Evolutionary conservation across 768 basidiomycete species (phyloP).

Genomic region (Rhodocollybia butyracea): DNA sequence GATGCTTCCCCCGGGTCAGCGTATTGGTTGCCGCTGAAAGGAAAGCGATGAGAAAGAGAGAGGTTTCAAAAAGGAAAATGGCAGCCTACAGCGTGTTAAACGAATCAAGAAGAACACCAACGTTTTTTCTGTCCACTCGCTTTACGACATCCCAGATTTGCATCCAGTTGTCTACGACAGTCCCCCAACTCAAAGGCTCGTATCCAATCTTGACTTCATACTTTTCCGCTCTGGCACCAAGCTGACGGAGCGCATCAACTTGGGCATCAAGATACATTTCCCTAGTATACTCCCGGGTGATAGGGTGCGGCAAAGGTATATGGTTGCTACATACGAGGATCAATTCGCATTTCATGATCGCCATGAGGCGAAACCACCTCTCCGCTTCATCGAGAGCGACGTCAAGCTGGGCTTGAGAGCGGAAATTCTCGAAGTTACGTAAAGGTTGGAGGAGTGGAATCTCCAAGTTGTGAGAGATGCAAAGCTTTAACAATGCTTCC

Average conservation of each 20-base stretch:
- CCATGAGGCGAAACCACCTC: conserved; percentile 26
- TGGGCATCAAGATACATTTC: conserved; percentile 25
- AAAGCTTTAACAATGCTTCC: conserved; percentile 15
- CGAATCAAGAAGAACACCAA: conserved; percentile 35
- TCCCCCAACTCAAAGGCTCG: conserved; percentile 32
- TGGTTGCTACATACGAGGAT: conserved; percentile 33
- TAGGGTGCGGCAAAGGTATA: conserved; percentile 18
- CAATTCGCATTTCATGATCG: conserved; percentile 25
- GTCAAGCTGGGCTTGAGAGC: conserved; percentile 20
- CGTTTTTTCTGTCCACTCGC: conserved; percentile 27
- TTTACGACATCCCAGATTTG: conserved; percentile 34
- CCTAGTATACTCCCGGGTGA: conserved; percentile 14
- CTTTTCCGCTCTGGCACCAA: conserved; percentile 27
- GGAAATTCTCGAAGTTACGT: conserved; percentile 32
- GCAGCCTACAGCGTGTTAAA: conserved; percentile 28
- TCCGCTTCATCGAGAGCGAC: conserved; percentile 23
- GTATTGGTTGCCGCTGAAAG: conserved; percentile 31
- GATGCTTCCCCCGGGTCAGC: conserved; percentile 27
- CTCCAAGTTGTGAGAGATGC: conserved; percentile 16
- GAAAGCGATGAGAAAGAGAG: neutral
- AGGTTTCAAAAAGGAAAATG: too few species aligned
- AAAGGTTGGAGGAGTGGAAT: conserved; percentile 35
- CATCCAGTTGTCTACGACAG: conserved; percentile 30
- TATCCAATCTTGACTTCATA: conserved; percentile 27
- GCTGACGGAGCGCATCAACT: conserved; percentile 20